Evolutionary conservation across 495 filamentous ascomycete species (phyloP).

Genomic region (Penicillium taxi): DNA sequence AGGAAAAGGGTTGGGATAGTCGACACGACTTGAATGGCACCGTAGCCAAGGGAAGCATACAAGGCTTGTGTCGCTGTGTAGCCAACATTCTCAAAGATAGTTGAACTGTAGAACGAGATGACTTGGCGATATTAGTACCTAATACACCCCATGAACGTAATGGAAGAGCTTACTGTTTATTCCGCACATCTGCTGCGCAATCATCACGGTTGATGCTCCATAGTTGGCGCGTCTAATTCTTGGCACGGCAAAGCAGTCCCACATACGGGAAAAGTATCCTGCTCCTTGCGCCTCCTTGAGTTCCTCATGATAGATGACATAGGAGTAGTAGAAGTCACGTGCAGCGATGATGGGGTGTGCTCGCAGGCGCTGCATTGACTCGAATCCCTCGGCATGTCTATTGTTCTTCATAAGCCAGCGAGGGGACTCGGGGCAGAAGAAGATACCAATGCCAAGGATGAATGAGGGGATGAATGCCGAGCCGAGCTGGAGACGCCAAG

Average conservation of each 20-base stretch:
- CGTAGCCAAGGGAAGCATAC: constrained; percentile 54
- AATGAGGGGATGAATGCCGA: constrained; percentile 37
- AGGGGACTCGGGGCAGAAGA: constrained; percentile 58
- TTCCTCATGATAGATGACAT: constrained; percentile 40
- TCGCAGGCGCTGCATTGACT: constrained; percentile 37
- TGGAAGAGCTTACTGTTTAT: too few species aligned
- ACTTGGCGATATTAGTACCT: too few species aligned
- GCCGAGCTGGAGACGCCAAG: constrained; percentile 43
- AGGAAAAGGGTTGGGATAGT: constrained; percentile 61
- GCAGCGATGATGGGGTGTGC: constrained; percentile 45
- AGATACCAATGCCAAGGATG: constrained; percentile 46
- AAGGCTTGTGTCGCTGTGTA: constrained; percentile 41
- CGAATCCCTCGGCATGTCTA: constrained; percentile 37
- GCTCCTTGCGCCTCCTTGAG: constrained; percentile 36
- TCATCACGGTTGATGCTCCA: constrained; percentile 45
- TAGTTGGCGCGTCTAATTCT: constrained; percentile 48
- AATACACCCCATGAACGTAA: too few species aligned
- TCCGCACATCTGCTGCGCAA: constrained; percentile 46
- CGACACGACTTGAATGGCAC: constrained; percentile 58
- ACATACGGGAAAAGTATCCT: constrained; percentile 42
- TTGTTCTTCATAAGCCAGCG: constrained; percentile 56
- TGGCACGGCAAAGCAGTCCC: constrained; percentile 47
- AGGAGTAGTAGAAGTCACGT: constrained; percentile 48
- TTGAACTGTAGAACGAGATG: constrained; percentile 48
- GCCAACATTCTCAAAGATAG: constrained; percentile 46